These are phyloP conservation scores for Hordeum pubiflorum DNA, from an alignment of 202 grass and related monocot species.

Conservation along the genomic window DNA sequence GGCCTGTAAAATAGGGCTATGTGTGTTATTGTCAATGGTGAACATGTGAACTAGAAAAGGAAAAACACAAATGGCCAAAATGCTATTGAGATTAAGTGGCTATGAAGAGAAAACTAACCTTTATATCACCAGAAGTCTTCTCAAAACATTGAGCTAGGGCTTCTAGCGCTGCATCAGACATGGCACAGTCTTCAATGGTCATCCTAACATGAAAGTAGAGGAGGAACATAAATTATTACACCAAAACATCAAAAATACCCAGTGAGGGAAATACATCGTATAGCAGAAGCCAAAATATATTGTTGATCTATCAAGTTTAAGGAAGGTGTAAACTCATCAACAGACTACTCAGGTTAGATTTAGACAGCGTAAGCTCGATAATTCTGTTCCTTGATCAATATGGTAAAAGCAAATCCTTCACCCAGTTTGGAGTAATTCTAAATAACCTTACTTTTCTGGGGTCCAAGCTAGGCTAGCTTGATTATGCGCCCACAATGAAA, in stretches of 20 bases:
- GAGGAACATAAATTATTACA: slow-evolving; percentile 20
- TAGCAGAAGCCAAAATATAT: slow-evolving; percentile 18
- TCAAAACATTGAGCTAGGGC: slow-evolving; percentile 46
- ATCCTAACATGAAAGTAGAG: slow-evolving; percentile 39
- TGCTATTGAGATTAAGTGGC: slow-evolving; percentile 2
- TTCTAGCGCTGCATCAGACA: slow-evolving; percentile 62
- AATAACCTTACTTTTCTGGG: neutral
- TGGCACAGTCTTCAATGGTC: slow-evolving; percentile 57
- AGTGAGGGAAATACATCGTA: neutral
- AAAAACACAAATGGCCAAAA: slow-evolving; percentile 20
- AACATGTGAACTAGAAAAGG: slow-evolving; percentile 30
- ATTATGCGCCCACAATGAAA: neutral
- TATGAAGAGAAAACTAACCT: slow-evolving; percentile 48
- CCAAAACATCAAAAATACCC: slow-evolving; percentile 11
- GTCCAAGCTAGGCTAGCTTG: neutral
- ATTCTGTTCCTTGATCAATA: neutral
- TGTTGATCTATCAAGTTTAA: slow-evolving; percentile 3
- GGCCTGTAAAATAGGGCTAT: slow-evolving; percentile 55
- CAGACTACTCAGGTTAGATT: neutral
- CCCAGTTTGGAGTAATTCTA: neutral
- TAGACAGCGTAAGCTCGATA: neutral
- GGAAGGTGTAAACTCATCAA: neutral
- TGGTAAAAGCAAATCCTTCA: neutral
- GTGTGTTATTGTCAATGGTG: neutral
- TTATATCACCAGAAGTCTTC: slow-evolving; percentile 72